Conservation (phyloP, 768 basidiomycete species). For the Terana coerulea region DNA sequence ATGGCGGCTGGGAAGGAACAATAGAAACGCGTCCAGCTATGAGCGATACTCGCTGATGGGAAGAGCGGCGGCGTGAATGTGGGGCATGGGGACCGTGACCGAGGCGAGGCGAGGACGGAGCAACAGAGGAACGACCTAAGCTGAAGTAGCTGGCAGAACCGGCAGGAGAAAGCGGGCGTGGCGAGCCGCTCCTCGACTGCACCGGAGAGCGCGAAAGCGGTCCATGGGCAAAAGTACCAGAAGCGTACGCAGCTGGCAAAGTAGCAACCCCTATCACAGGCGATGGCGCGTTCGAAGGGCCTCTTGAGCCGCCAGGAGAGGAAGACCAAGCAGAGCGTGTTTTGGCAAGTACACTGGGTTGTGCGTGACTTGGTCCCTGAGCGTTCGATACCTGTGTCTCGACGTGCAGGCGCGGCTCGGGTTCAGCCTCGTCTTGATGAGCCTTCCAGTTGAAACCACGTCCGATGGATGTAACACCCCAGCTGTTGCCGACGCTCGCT, state of each 20-base stretch:
- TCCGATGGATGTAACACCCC: constrained; percentile 83
- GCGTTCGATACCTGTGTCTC: constrained; percentile 6
- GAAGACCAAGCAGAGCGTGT: constrained; percentile 19
- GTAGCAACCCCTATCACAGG: constrained; percentile 13
- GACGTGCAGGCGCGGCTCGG: constrained; percentile 10
- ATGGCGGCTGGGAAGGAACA: constrained; percentile 70
- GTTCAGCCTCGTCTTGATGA: constrained; percentile 26
- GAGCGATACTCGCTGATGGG: constrained; percentile 80
- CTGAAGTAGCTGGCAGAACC: constrained; percentile 13
- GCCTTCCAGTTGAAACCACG: constrained; percentile 76
- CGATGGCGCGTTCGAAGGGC: constrained; percentile 10
- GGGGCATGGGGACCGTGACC: constrained; percentile 49
- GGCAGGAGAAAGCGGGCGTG: constrained; percentile 24
- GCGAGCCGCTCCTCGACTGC: constrained; percentile 23
- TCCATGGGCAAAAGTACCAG: constrained; percentile 19
- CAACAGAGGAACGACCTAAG: constrained; percentile 30
- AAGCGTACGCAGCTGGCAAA: constrained; percentile 7
- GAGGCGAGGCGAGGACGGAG: constrained; percentile 34
- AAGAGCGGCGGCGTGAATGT: constrained; percentile 71
- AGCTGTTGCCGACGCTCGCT: constrained; percentile 71
- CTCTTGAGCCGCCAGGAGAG: constrained; percentile 16
- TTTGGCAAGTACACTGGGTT: constrained; percentile 9
- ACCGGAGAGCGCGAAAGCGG: constrained; percentile 24
- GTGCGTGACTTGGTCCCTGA: neutral
- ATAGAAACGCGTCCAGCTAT: constrained; percentile 81